Evolutionary conservation across 305 asterid species (phyloP).

Genomic region (Plantago lanceolata): DNA sequence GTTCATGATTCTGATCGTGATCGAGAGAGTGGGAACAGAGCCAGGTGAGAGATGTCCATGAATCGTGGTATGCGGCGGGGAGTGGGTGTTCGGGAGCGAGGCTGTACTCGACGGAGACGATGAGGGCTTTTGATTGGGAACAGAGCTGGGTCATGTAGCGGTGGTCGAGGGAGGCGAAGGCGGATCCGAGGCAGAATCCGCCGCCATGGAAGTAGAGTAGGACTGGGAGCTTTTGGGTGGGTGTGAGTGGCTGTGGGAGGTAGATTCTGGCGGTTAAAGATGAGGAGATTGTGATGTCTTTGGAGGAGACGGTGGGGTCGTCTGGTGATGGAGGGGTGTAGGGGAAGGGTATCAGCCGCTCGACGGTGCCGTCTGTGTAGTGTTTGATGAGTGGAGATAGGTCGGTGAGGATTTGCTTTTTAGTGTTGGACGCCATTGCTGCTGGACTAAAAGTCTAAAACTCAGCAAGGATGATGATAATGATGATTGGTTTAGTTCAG

Average conservation of each 20-base stretch:
- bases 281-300: conserved; percentile 35
- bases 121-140: conserved; percentile 30
- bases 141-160: conserved; percentile 27
- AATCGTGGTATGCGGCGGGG: conserved; percentile 38
- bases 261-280: conserved; percentile 35
- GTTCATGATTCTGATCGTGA: conserved; percentile 12
- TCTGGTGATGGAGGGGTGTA: conserved; percentile 28
- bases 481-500: no score
- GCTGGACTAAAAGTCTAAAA: no score
- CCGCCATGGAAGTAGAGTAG: conserved; percentile 46
- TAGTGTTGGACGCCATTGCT: conserved; percentile 20
- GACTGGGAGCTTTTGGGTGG: conserved; percentile 33
- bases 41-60: conserved; percentile 36
- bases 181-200: conserved; percentile 42
- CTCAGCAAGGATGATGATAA: no score
- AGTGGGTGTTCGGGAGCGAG: conserved; percentile 37
- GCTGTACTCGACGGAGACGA: conserved; percentile 42
- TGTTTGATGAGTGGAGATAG: conserved; percentile 34
- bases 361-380: conserved; percentile 48
- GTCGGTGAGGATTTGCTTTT: conserved; percentile 32
- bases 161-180: conserved; percentile 33
- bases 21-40: conserved; percentile 21
- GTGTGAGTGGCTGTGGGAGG: conserved; percentile 35
- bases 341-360: conserved; percentile 30
- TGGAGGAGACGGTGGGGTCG: conserved; percentile 39